Evolutionary conservation across 2,329 filamentous ascomycete genomes (phyloP), one percentile per base, ranked within the genome.

Genomic region (Fusarium xylarioides): DNA sequence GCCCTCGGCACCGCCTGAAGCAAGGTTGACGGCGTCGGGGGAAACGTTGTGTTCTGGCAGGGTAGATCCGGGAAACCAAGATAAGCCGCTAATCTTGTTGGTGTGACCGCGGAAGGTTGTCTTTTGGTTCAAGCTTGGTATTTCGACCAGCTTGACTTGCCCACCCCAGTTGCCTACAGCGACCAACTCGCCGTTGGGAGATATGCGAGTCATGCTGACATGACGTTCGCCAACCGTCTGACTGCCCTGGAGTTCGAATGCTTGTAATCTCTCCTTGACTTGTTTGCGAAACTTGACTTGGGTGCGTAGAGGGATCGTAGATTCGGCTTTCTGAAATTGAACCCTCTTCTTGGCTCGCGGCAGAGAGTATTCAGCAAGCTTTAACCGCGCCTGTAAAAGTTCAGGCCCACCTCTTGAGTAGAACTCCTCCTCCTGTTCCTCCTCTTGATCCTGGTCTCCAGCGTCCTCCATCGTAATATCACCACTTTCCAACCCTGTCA

Each of bases 111-210:
- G 89, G 69, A 97, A 86, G 9, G 89, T 91, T 77, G 87, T 89
- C 79, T 91, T 95, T 75, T 93, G 91, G 53, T 95, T 91, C 70
- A 99, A 85, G 75, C 91, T 93, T 5, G 95, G 95, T 26, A 98
- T 91, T 64, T 92, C 91, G 66, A 98, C 88, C 65, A 99, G 84
- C 77, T 95, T 95, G 73, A 99, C 91, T 56, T 93, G 92, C 58
- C 96, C 96, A 57, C 91, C 93, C 94, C 95, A 98, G 79, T 97
- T 97, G 43, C 96, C 96, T 5, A 94, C 93, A 7, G 95, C 96
- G 40, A 98, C 88, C 15, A 92, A 87, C 80, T 95, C 87, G 21
- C 94, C 93, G 77, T 93, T 92, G 2, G 96, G 96, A 12, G 95
- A 91, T 83, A 99, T 95, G 63, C 96, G 90, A 53, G 94, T 94